Evolutionary conservation across 2,329 filamentous ascomycete genomes (phyloP), one percentile per base, ranked within the genome.

Genomic region (Talaromyces sp.): DNA sequence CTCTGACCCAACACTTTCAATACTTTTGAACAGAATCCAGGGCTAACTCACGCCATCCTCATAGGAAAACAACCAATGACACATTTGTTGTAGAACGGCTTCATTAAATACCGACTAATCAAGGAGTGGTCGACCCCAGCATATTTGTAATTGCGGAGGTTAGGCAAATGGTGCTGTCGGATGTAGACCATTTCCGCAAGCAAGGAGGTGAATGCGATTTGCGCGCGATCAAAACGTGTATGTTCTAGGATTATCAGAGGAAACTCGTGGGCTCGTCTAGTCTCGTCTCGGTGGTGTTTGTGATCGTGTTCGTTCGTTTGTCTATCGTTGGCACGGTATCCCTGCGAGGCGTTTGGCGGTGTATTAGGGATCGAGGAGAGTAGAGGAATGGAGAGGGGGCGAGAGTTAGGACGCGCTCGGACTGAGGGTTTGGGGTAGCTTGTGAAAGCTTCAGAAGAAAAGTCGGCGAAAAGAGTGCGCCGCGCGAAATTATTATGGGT

Each of bases 21-120:
- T 19, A 8, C 29, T 7, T 3, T 14, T 47, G 46, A 53, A 19
- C n/a, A 46, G 17, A 37, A 52, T 40, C 46, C 33, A 47, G 47
- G 53, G 9, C 37, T 47, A 47, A 82, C 82, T 79, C 70, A 85
- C 72, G 94, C 94, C 92, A 99, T 97, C 71, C 82, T 89, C 86
- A 96, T 89, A 40, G 94, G 94, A 72, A 99, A 97, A 76, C 87
- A 88, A 59, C 93, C 86, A 78, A 99, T 96, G 68, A 96, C 93
- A 62, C 94, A 82, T 76, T 96, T 87, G 68, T 86, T 95, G 81
- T 97, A 99, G 77, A 97, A 99, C 7, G 94, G 94, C 81, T 99
- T 97, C 67, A 99, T 80, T 61, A 99, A 84, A 78, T 97, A 97
- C 73, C 88, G 90, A 60, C 92, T 97, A 36, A 91, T 81, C 56